Evolutionary conservation across 257 asterid species (phyloP).

Genomic region (Echium plantagineum): DNA sequence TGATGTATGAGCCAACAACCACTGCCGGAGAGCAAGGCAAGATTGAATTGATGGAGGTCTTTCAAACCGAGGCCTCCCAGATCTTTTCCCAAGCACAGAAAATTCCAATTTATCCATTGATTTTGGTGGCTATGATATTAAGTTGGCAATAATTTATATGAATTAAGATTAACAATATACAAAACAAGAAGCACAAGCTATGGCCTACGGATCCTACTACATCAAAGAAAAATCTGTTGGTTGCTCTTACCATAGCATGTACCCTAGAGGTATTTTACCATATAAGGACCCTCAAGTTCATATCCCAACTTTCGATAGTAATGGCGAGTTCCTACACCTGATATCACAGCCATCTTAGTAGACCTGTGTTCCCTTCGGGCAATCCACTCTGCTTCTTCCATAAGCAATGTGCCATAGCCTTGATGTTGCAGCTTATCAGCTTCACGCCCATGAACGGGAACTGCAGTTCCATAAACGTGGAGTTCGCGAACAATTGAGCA

Average conservation of each 20-base stretch:
- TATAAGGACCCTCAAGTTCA: conserved; percentile 97
- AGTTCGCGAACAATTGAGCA: conserved; percentile 93
- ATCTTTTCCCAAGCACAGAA: too few species aligned
- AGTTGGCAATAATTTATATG: too few species aligned
- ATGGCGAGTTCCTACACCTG: conserved; percentile 96
- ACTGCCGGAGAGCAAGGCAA: too few species aligned
- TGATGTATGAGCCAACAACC: too few species aligned
- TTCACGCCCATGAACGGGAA: conserved; percentile 95
- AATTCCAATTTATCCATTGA: too few species aligned
- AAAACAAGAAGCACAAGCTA: background rate
- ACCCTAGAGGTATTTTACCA: conserved; percentile 61
- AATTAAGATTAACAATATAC: background rate
- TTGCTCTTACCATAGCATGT: background rate
- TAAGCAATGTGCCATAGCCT: conserved; percentile 64
- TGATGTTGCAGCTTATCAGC: conserved; percentile 91
- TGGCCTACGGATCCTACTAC: background rate
- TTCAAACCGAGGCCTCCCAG: too few species aligned
- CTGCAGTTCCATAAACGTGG: conserved; percentile 96
- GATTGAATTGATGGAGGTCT: too few species aligned
- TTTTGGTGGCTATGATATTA: too few species aligned
- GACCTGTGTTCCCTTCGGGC: conserved; percentile 81
- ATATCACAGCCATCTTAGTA: conserved; percentile 75
- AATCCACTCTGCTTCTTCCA: conserved; percentile 93
- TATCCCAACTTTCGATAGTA: conserved; percentile 92
- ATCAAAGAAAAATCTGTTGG: background rate